A percentile compares a stretch with the other conserved stretches of the same genome.
These are phyloP conservation scores for Sporothrix globosa DNA, from an alignment of 2,329 filamentous ascomycete species.

Conservation along the genomic window DNA sequence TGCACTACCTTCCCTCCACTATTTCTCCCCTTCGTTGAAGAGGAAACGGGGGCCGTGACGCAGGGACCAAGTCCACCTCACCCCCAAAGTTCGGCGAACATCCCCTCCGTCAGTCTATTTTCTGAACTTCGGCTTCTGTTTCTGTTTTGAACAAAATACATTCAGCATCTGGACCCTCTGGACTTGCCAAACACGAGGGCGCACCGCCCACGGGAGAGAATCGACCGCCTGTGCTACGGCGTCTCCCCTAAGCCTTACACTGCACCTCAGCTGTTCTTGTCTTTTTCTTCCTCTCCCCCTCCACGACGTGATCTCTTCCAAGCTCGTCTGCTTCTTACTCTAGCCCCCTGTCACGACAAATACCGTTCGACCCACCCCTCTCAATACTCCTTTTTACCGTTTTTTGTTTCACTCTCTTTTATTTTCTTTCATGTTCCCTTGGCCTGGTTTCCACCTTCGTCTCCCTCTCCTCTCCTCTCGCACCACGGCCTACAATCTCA, in stretches of 20 bases:
- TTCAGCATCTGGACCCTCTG: slow-evolving; percentile 1
- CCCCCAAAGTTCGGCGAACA: slow-evolving; percentile 8
- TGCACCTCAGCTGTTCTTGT: neutral
- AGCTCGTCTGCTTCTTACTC: neutral
- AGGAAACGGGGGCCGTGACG: neutral
- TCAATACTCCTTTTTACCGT: neutral
- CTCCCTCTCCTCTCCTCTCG: slow-evolving; percentile 4
- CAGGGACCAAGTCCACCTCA: neutral
- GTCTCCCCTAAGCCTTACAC: slow-evolving; percentile 23
- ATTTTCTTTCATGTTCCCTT: neutral
- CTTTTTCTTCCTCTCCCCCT: neutral
- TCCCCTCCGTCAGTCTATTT: neutral
- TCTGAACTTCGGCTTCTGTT: neutral
- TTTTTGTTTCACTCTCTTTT: neutral
- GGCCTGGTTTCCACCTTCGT: neutral
- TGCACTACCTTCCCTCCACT: neutral
- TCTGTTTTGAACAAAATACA: neutral
- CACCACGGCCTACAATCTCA: neutral
- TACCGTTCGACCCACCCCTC: neutral
- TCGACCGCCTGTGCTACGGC: neutral
- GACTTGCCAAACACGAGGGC: neutral
- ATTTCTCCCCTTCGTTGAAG: neutral
- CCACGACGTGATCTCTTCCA: neutral
- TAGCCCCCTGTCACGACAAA: no score
- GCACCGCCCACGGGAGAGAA: neutral